Evolutionary conservation across 2,329 filamentous ascomycete genomes (phyloP), one percentile per base, ranked within the genome.

Genomic region (Trichoderma semiorbis): DNA sequence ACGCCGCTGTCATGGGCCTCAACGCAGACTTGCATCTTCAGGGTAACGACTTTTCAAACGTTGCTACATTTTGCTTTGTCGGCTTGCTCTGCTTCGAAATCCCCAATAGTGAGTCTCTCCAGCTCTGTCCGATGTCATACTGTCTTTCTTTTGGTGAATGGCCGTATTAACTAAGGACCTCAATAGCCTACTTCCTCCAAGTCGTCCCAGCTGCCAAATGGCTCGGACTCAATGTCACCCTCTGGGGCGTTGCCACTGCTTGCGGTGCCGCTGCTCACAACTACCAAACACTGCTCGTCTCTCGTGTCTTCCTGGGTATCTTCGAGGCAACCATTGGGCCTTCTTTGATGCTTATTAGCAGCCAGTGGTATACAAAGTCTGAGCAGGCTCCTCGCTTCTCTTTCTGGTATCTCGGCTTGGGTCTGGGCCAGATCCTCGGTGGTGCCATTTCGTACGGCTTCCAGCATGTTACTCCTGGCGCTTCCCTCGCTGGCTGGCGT

Each of bases 1-100:
- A 92, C 76, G 89, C 88, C 21, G 87, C 87, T 72, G 88, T 92
- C 66, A 92, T 92, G 90, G 89, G 89, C 3, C 78, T 92, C 8
- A 81, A 79, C 26, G 79, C 84, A 65, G 88, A 90, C 71, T 82
- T 82, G 32, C 80, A 85, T 0, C 83, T 92, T 62, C 77, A 79
- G 14, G 86, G 86, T 21, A 90, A 91, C 72, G 84, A 91, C 63
- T 91, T 91, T 77, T 87, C 87, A 62, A 89, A 89, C 78, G 79
- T 89, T 21, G 88, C 88, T 3, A 90, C 88, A 0, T 86, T 87
- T 32, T 87, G 91, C 75, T 92, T 89, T 75, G 88, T 91, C 55
- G 89, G 87, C 5, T 86, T 89, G 69, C 79, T 89, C 1, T 82
- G 86, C 72, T 88, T 88, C 34, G 89, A 90, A 77, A 80, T 90